Evolutionary conservation across 1,284 basidiomycete species (phyloP).

Genomic region (Ceratorhiza oryzae-sativae): DNA sequence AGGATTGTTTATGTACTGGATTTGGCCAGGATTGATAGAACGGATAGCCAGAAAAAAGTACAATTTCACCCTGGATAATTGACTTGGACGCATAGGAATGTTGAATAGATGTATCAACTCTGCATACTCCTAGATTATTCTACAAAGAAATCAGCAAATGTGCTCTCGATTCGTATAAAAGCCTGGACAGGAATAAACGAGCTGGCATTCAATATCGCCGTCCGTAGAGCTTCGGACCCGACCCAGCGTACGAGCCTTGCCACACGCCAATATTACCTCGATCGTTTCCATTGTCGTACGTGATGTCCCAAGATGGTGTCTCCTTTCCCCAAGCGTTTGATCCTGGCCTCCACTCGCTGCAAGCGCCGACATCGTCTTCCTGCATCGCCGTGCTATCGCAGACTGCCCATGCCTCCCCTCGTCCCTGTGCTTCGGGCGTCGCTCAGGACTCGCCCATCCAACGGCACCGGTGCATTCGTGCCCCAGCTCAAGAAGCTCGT

Average conservation of each 20-base stretch:
- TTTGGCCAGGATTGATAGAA: conserved; percentile 65
- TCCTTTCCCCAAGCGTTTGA: neutral
- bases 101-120: too few relatives aligned
- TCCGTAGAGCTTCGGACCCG: too few relatives aligned
- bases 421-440: conserved; percentile 41
- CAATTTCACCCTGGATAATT: conserved; percentile 50
- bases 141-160: too few relatives aligned
- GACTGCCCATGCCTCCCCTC: neutral
- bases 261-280: conserved; percentile 32
- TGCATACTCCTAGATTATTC: too few relatives aligned
- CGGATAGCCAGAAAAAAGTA: conserved; percentile 67
- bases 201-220: too few relatives aligned
- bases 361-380: too few relatives aligned
- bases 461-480: conserved; percentile 73
- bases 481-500: conserved; percentile 81
- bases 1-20: conserved; percentile 66
- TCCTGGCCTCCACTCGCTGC: conserved; percentile 8
- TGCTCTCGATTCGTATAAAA: too few relatives aligned
- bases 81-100: neutral
- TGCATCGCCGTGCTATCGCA: too few relatives aligned
- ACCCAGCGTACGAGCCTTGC: conserved; percentile 37
- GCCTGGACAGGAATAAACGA: too few relatives aligned
- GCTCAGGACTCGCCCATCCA: conserved; percentile 67
- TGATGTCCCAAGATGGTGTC: conserved; percentile 25
- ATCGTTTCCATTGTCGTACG: conserved; percentile 29